Evolutionary conservation across 768 basidiomycete species (phyloP).

Genomic region (Kwoniella sp.): DNA sequence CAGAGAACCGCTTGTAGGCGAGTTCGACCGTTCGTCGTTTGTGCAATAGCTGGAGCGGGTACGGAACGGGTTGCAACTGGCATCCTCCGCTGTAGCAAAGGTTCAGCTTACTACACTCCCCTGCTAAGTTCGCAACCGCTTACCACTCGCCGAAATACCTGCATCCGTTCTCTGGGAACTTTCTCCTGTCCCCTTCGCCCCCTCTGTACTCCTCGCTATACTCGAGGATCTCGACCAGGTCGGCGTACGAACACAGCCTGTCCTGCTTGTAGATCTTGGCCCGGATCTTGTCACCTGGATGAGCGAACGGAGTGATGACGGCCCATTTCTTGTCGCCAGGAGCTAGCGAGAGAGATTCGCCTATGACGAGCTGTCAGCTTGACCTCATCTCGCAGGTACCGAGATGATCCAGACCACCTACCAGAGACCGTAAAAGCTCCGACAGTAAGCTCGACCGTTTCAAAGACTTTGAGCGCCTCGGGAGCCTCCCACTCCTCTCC

Average conservation of each 20-base stretch:
- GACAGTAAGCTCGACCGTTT: constrained; percentile 61
- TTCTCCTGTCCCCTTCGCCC: constrained; percentile 58
- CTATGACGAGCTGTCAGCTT: not conserved
- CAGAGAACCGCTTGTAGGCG: constrained; percentile 39
- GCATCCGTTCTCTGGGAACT: constrained; percentile 65
- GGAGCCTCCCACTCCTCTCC: constrained; percentile 50
- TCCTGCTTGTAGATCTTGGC: constrained; percentile 66
- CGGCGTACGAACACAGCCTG: constrained; percentile 68
- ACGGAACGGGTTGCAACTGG: constrained; percentile 88
- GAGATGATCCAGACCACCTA: constrained; percentile 51
- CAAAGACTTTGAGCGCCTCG: constrained; percentile 59
- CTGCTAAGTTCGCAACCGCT: constrained; percentile 8
- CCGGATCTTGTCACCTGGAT: constrained; percentile 76
- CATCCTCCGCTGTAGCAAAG: constrained; percentile 60
- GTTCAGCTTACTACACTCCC: not conserved
- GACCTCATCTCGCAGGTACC: not conserved
- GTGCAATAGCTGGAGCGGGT: constrained; percentile 74
- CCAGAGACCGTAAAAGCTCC: constrained; percentile 56
- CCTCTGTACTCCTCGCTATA: constrained; percentile 35
- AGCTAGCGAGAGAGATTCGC: constrained; percentile 26
- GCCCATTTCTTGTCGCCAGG: constrained; percentile 68
- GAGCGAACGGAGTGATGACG: constrained; percentile 72
- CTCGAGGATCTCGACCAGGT: constrained; percentile 50
- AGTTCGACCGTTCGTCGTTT: constrained; percentile 55
- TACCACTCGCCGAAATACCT: constrained; percentile 81